Percentiles rank a stretch among this genome's conserved stretches.
These are phyloP conservation scores for Polygonum maritimum DNA, from an alignment of 148 eudicot genomes.

Conservation along the genomic window DNA sequence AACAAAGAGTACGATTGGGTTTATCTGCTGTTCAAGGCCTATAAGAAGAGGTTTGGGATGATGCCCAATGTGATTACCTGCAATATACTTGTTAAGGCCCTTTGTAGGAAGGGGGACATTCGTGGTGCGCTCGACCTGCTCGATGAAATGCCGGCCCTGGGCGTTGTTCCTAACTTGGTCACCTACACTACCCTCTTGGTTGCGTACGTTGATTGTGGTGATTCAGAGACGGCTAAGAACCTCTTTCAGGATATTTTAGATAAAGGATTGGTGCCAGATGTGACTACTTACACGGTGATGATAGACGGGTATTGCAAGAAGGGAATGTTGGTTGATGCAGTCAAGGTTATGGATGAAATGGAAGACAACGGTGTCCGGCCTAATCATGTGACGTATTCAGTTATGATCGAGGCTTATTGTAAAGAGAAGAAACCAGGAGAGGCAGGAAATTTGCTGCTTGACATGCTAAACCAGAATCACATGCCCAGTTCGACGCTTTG, in stretches of 20 bases:
- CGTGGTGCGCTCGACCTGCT: constrained; percentile 49
- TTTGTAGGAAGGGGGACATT: constrained; percentile 60
- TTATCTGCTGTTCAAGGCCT: constrained; percentile 43
- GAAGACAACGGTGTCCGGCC: constrained; percentile 62
- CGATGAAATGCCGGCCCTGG: constrained; percentile 75
- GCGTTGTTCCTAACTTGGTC: constrained; percentile 67
- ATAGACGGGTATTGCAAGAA: constrained; percentile 75
- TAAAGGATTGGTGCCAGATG: constrained; percentile 81
- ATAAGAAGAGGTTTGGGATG: constrained; percentile 35
- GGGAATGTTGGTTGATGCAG: constrained; percentile 59
- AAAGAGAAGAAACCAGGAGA: constrained; percentile 59
- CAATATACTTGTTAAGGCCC: constrained; percentile 59
- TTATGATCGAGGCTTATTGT: constrained; percentile 83
- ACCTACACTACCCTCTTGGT: constrained; percentile 63
- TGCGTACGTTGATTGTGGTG: constrained; percentile 53
- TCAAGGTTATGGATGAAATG: constrained; percentile 89
- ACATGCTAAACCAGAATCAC: constrained; percentile 48
- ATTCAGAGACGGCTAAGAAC: constrained; percentile 54
- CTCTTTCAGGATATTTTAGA: constrained; percentile 63
- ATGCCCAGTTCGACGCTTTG: constrained; percentile 53
- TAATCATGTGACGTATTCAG: constrained; percentile 64
- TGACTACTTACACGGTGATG: constrained; percentile 60
- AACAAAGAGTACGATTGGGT: constrained; percentile 56
- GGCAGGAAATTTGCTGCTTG: constrained; percentile 58
- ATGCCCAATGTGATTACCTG: constrained; percentile 65